Evolutionary conservation across 371 early-diverging fungal genomes (phyloP).

Genomic region (Mortierella sp.): DNA sequence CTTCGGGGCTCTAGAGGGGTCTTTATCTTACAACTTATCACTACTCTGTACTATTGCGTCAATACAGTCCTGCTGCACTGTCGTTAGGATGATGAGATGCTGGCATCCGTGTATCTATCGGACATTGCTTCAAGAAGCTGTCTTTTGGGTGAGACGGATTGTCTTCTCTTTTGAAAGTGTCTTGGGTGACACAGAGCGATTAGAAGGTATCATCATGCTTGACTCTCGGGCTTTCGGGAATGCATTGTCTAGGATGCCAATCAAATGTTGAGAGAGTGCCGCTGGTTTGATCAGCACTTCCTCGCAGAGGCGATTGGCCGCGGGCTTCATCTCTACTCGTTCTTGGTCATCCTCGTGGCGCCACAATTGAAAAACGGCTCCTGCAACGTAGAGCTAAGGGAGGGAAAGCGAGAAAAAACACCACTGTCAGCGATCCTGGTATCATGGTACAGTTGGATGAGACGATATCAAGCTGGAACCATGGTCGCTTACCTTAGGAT

Average conservation of each 20-base stretch:
- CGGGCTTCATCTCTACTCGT: constrained; percentile 53
- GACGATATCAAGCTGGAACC: background rate
- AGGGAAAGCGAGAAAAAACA: no score
- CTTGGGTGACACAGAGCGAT: constrained; percentile 33
- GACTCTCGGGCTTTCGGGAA: constrained; percentile 51
- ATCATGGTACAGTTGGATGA: background rate
- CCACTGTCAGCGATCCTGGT: background rate
- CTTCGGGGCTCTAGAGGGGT: no score
- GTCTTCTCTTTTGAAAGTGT: constrained; percentile 20
- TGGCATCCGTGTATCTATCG: no score
- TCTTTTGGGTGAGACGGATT: constrained; percentile 30
- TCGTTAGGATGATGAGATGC: no score
- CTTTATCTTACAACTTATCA: no score
- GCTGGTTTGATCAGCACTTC: constrained; percentile 50
- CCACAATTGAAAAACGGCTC: constrained; percentile 51
- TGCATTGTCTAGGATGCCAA: constrained; percentile 51
- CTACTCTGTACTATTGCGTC: no score
- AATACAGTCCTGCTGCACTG: no score
- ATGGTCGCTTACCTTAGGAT: constrained; percentile 42
- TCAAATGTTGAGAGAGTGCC: constrained; percentile 45
- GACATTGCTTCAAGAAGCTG: constrained; percentile 13
- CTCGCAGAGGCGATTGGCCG: constrained; percentile 50
- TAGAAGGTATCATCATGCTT: constrained; percentile 53
- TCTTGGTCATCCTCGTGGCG: constrained; percentile 37
- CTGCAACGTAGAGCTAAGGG: constrained; percentile 42